phyloP scores from a whole-genome alignment of 305 asterid species.

The Plantago coronopus region DNA sequence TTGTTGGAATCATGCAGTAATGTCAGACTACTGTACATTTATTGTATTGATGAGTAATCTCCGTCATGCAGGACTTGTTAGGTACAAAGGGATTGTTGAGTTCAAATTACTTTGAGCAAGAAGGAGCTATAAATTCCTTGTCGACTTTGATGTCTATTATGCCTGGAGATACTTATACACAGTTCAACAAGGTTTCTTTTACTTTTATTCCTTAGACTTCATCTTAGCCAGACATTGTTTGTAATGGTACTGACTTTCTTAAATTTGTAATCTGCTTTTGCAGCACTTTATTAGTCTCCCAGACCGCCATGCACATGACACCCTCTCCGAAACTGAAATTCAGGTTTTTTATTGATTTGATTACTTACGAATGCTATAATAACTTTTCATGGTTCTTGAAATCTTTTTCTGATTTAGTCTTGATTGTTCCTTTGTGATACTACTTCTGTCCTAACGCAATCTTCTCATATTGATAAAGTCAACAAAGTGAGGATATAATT shows the following conservation, averaged over 20 bases:
- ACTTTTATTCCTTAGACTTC: slow-evolving; percentile 18
- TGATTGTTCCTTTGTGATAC: not conserved
- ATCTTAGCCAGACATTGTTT: slow-evolving; percentile 18
- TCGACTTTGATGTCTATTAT: slow-evolving; percentile 79
- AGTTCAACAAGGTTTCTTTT: slow-evolving; percentile 72
- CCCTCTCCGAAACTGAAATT: slow-evolving; percentile 71
- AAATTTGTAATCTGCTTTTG: slow-evolving; percentile 25
- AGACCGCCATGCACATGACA: slow-evolving; percentile 65
- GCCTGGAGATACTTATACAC: slow-evolving; percentile 82
- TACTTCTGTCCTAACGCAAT: no score
- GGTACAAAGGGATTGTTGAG: slow-evolving; percentile 78
- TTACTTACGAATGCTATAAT: not conserved
- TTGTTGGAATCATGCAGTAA: not conserved
- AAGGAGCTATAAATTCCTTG: slow-evolving; percentile 72
- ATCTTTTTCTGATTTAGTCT: slow-evolving; percentile 2
- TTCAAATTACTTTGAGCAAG: slow-evolving; percentile 57
- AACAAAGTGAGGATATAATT: no score
- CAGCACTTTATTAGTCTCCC: slow-evolving; percentile 79
- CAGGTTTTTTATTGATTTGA: slow-evolving; percentile 51
- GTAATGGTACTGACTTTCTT: slow-evolving; percentile 12
- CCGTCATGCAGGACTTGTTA: slow-evolving; percentile 58
- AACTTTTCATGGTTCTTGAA: slow-evolving; percentile 2
- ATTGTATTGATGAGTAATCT: slow-evolving; percentile 10
- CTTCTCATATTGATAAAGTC: no score
- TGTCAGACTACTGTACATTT: not conserved